Percentiles rank a stretch among this genome's conserved stretches.
phyloP scores from a whole-genome alignment of 768 basidiomycete genomes.

The Lactarius sanguifluus region DNA sequence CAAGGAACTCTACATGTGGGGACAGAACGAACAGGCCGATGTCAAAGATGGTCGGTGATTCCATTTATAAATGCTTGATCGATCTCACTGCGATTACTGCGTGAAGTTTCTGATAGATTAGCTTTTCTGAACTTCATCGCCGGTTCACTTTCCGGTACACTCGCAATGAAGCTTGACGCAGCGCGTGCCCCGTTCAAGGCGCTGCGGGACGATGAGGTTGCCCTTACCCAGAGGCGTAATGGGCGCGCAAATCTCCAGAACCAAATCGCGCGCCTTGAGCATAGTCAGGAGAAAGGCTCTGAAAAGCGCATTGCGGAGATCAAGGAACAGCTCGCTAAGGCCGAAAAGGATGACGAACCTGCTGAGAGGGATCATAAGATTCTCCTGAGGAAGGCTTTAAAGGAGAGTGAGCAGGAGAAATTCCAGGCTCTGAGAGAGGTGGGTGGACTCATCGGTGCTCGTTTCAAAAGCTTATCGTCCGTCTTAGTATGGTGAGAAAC shows the following conservation, averaged over 20 bases:
- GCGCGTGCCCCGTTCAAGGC: conserved; percentile 69
- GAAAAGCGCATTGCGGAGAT: conserved; percentile 73
- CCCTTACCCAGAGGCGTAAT: conserved; percentile 60
- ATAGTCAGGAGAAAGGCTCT: conserved; percentile 59
- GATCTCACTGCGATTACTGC: background rate
- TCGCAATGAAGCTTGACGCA: conserved; percentile 61
- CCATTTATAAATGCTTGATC: background rate
- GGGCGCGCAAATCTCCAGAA: conserved; percentile 54
- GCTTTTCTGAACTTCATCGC: conserved; percentile 80
- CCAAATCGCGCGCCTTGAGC: conserved; percentile 66
- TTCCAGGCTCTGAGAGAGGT: conserved; percentile 87
- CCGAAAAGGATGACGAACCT: conserved; percentile 59
- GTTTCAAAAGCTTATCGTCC: background rate
- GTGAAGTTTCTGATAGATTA: conserved; percentile 67
- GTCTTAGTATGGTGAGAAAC: conserved; percentile 75
- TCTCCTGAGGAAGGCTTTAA: conserved; percentile 71
- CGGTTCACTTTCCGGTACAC: conserved; percentile 60
- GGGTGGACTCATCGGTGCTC: conserved; percentile 18
- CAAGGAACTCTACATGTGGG: conserved; percentile 87
- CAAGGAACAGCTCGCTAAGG: conserved; percentile 63
- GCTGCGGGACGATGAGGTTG: conserved; percentile 67
- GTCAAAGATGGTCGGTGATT: conserved; percentile 68
- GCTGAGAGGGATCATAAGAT: conserved; percentile 71
- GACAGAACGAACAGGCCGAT: conserved; percentile 67
- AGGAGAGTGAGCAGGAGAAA: conserved; percentile 71